phyloP scores from a whole-genome alignment of 805 yeast species.

The Metschnikowia drakensbergensis region DNA sequence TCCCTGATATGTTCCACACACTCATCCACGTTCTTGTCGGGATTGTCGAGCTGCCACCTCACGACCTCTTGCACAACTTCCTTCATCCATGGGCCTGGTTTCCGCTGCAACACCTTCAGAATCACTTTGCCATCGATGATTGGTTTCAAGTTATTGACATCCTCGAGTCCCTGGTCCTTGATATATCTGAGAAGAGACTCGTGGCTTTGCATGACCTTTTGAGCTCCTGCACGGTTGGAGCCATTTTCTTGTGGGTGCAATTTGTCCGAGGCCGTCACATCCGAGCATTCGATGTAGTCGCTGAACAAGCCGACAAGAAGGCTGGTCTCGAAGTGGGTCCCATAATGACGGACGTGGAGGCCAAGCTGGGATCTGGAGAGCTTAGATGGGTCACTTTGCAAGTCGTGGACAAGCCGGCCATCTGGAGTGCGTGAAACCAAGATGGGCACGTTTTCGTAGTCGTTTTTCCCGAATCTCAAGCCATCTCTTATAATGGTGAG shows the following conservation, averaged over 20 bases:
- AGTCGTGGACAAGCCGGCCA: slow-evolving; percentile 17
- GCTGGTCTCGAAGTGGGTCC: slow-evolving; percentile 47
- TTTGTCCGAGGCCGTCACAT: neutral
- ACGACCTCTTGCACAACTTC: slow-evolving; percentile 51
- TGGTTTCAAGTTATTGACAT: slow-evolving; percentile 54
- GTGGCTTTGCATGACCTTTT: slow-evolving; percentile 23
- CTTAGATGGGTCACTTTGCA: slow-evolving; percentile 12
- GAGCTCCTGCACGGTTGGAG: neutral
- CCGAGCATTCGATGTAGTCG: slow-evolving; percentile 17
- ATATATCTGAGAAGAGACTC: slow-evolving; percentile 32
- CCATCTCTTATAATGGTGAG: slow-evolving; percentile 63
- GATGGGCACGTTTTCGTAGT: slow-evolving; percentile 48
- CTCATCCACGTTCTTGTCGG: slow-evolving; percentile 49
- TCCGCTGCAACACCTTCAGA: slow-evolving; percentile 44
- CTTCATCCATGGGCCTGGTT: slow-evolving; percentile 88
- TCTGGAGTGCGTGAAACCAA: slow-evolving; percentile 29
- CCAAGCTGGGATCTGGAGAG: slow-evolving; percentile 59
- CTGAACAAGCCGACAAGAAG: slow-evolving; percentile 35
- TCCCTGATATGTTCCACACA: slow-evolving; percentile 44
- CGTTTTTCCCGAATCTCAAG: slow-evolving; percentile 56
- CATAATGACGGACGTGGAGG: slow-evolving; percentile 49
- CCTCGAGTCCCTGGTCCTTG: slow-evolving; percentile 29
- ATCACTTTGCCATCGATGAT: slow-evolving; percentile 74
- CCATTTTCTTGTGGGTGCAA: neutral
- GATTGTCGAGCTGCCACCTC: slow-evolving; percentile 77